Percentiles rank a stretch among this genome's conserved stretches.
Evolutionary conservation across 805 yeast species (phyloP).

Genomic region (Cyberlindnera mycetangii): DNA sequence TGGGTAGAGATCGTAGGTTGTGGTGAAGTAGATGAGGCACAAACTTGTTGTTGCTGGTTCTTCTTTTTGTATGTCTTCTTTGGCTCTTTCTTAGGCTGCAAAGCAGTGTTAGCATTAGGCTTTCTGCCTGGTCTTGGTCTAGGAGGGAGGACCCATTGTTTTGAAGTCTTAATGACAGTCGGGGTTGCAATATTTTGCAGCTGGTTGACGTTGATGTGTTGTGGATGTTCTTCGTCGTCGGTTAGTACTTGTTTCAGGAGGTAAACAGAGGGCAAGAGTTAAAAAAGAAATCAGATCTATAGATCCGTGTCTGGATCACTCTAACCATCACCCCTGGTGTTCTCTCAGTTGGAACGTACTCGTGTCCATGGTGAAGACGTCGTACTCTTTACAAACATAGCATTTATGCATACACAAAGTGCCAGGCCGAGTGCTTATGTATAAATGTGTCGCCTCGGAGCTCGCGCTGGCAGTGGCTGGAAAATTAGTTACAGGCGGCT

Average conservation of each 20-base stretch:
- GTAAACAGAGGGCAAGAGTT: too few species aligned
- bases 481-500: slow-evolving; percentile 3
- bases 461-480: slow-evolving; percentile 3
- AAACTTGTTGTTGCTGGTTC: slow-evolving; percentile 6
- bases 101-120: slow-evolving; percentile 61
- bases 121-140: slow-evolving; percentile 73
- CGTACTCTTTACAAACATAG: not conserved
- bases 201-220: slow-evolving; percentile 14
- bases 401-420: not conserved
- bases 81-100: slow-evolving; percentile 53
- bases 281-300: too few species aligned
- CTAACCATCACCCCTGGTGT: too few species aligned
- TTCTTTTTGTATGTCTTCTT: slow-evolving; percentile 20
- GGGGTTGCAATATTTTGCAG: slow-evolving; percentile 17
- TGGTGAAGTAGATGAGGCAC: slow-evolving; percentile 6
- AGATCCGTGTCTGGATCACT: too few species aligned
- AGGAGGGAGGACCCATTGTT: slow-evolving; percentile 82
- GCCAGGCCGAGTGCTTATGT: slow-evolving; percentile 5
- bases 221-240: not conserved
- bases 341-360: too few species aligned
- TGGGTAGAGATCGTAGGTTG: slow-evolving; percentile 2
- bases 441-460: slow-evolving; percentile 6
- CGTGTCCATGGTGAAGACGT: slow-evolving; percentile 7
- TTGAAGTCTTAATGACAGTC: slow-evolving; percentile 53
- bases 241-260: slow-evolving; percentile 2